Evolutionary conservation across 1,139 yeast genomes (phyloP).

Genomic region (Debaryomycetaceae sp.): DNA sequence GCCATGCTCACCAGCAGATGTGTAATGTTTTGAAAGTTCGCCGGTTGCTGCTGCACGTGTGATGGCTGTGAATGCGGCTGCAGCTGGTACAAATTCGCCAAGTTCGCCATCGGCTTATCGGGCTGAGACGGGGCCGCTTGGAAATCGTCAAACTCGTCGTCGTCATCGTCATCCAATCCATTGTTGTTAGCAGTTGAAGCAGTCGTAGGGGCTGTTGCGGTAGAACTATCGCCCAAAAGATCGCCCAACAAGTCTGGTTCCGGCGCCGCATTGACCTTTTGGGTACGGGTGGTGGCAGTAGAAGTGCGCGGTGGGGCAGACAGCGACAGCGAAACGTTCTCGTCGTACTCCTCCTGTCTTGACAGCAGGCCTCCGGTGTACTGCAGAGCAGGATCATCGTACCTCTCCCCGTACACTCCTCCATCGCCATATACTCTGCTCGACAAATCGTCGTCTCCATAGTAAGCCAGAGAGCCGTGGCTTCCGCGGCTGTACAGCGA

Average conservation of each 20-base stretch:
- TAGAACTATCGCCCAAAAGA: constrained; percentile 37
- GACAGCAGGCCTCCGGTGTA: constrained; percentile 35
- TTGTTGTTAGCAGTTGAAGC: constrained; percentile 7
- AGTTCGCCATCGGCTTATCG: constrained; percentile 19
- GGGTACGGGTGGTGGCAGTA: constrained; percentile 7
- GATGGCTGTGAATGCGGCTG: constrained; percentile 5
- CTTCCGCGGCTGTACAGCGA: constrained; percentile 42
- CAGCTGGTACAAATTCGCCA: constrained; percentile 27
- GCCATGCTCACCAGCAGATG: constrained; percentile 6
- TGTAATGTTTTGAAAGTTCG: not conserved
- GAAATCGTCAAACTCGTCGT: constrained; percentile 91
- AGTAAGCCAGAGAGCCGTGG: constrained; percentile 15
- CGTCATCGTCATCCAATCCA: constrained; percentile 41
- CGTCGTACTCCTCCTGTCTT: constrained; percentile 54
- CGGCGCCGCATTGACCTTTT: constrained; percentile 6
- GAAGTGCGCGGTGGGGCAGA: constrained; percentile 16
- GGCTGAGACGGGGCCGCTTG: constrained; percentile 59
- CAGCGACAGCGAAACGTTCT: constrained; percentile 35
- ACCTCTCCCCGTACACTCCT: constrained; percentile 65
- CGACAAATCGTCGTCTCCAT: constrained; percentile 37
- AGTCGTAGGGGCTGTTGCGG: constrained; percentile 11
- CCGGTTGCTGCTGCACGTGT: constrained; percentile 7
- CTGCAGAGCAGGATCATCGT: constrained; percentile 43
- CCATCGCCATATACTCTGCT: constrained; percentile 70
- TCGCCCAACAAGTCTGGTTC: constrained; percentile 42